Percentiles rank a stretch among this genome's conserved stretches.
Evolutionary conservation across 768 basidiomycete genomes (phyloP).

Genomic region (Macrolepiota fuliginosa): DNA sequence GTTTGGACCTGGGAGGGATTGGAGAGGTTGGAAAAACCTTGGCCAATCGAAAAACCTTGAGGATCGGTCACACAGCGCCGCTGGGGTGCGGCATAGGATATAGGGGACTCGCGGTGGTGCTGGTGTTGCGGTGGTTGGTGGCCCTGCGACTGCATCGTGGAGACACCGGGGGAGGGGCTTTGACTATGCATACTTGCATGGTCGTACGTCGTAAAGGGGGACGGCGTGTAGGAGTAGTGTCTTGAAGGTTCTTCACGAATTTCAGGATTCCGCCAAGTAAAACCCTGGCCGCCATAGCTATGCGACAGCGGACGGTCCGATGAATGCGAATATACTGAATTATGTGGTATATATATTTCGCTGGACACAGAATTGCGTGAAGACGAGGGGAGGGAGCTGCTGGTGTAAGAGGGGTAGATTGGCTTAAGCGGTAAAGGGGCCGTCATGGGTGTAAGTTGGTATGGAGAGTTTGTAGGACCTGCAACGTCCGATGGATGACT

Average conservation of each 20-base stretch:
- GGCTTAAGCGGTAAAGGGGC: constrained; percentile 48
- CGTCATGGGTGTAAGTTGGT: constrained; percentile 43
- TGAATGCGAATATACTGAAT: constrained; percentile 45
- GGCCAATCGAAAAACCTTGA: constrained; percentile 46
- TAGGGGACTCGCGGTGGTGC: constrained; percentile 38
- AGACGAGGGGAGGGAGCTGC: constrained; percentile 35
- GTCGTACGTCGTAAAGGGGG: constrained; percentile 44
- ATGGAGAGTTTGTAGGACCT: constrained; percentile 39
- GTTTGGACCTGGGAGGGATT: constrained; percentile 38
- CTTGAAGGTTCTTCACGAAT: constrained; percentile 28
- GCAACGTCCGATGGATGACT: constrained; percentile 37
- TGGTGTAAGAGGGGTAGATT: constrained; percentile 40
- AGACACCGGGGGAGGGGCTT: constrained; percentile 36
- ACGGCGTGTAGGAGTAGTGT: constrained; percentile 52
- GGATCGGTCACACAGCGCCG: constrained; percentile 59
- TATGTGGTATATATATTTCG: constrained; percentile 35
- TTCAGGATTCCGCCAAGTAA: constrained; percentile 32
- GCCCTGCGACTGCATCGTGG: constrained; percentile 32
- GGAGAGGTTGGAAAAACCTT: constrained; percentile 48
- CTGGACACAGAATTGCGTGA: constrained; percentile 42
- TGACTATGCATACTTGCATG: constrained; percentile 35
- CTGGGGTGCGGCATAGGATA: constrained; percentile 39
- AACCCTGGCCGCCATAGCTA: constrained; percentile 46
- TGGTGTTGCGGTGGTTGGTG: constrained; percentile 38
- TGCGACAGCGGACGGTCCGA: constrained; percentile 48